Conservation (phyloP, 495 filamentous ascomycete genomes). For the Coniosporium apollinis region DNA sequence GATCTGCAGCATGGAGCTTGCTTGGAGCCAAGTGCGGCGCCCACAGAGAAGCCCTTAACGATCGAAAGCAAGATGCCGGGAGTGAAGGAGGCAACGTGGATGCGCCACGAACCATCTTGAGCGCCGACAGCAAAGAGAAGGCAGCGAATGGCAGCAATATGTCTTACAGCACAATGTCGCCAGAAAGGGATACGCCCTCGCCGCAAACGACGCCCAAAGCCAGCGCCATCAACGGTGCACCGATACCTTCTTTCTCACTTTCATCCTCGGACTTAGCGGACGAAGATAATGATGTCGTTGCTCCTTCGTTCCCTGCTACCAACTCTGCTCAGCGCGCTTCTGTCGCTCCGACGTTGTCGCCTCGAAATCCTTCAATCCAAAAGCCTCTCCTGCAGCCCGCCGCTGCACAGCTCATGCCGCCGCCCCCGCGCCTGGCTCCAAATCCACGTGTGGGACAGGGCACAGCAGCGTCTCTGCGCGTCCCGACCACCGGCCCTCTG, state of each 20-base stretch:
- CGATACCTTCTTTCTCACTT: constrained; percentile 23
- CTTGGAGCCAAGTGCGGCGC: too few relatives aligned
- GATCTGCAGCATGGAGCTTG: too few relatives aligned
- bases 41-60: too few relatives aligned
- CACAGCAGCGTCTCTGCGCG: constrained; percentile 23
- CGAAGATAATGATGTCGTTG: constrained; percentile 11
- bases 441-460: constrained; percentile 14
- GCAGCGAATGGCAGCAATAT: background rate
- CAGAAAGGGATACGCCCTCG: constrained; percentile 10
- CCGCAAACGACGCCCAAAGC: constrained; percentile 35
- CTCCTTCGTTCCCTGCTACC: constrained; percentile 16
- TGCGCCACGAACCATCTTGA: too few relatives aligned
- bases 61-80: too few relatives aligned
- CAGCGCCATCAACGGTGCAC: constrained; percentile 7
- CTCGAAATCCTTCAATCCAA: constrained; percentile 7
- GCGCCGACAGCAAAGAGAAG: background rate
- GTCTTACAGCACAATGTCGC: background rate
- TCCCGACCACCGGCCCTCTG: constrained; percentile 26
- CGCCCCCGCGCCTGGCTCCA: constrained; percentile 7
- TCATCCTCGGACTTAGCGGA: constrained; percentile 7
- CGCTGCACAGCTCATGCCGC: constrained; percentile 8
- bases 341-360: constrained; percentile 4
- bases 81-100: too few relatives aligned
- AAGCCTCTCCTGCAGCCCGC: constrained; percentile 1
- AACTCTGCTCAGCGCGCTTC: constrained; percentile 20